A percentile compares a stretch with the other conserved stretches of the same genome.
phyloP scores from a whole-genome alignment of 805 yeast genomes.

The Zygoascus bituminiphila region DNA sequence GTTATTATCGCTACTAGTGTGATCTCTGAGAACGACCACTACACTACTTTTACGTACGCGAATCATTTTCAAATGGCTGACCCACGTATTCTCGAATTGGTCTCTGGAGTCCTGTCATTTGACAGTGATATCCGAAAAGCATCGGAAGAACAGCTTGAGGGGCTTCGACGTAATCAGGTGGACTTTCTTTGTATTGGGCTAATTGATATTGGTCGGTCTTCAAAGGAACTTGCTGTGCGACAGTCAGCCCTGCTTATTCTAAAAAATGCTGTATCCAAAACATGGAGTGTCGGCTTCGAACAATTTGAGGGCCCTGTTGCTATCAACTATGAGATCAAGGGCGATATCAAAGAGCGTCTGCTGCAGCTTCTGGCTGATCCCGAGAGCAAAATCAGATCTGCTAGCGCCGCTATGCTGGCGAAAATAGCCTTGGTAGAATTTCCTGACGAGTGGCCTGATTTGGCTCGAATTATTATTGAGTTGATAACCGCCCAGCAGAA shows the following conservation, averaged over 20 bases:
- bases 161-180: background rate
- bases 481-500: conserved; percentile 32
- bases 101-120: background rate
- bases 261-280: conserved; percentile 57
- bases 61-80: too few relatives aligned
- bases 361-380: conserved; percentile 40
- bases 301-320: conserved; percentile 56
- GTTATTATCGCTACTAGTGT: too few relatives aligned
- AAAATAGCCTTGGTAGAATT: conserved; percentile 84
- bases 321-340: conserved; percentile 45
- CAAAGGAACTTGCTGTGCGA: conserved; percentile 4
- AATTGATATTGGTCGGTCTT: background rate
- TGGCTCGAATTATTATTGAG: conserved; percentile 25
- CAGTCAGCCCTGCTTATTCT: conserved; percentile 62
- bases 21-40: too few relatives aligned
- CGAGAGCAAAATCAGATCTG: conserved; percentile 53
- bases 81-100: background rate
- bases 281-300: conserved; percentile 80
- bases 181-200: background rate
- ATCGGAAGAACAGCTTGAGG: background rate
- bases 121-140: background rate
- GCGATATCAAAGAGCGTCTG: conserved; percentile 41
- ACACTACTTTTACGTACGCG: too few relatives aligned
- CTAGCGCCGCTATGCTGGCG: conserved; percentile 66
- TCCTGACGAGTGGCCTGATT: conserved; percentile 92